Evolutionary conservation across 805 yeast species (phyloP).

Genomic region (Ogataea haglerorum): DNA sequence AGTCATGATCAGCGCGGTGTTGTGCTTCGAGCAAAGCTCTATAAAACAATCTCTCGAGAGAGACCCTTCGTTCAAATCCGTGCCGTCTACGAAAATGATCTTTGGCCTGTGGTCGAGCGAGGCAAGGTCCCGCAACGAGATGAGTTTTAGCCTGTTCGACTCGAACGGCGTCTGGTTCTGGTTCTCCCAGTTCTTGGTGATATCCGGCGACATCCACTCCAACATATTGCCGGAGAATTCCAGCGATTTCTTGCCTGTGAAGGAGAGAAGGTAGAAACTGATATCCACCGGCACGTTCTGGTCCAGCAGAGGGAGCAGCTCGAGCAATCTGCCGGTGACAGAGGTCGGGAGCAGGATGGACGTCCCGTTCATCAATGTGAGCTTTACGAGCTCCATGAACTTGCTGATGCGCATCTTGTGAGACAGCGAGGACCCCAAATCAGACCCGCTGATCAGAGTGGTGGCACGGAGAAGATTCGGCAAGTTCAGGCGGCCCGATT

Average conservation of each 20-base stretch:
- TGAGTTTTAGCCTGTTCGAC: constrained; percentile 48
- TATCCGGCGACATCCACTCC: constrained; percentile 93
- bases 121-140: constrained; percentile 53
- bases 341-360: constrained; percentile 82
- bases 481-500: constrained; percentile 59
- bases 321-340: constrained; percentile 76
- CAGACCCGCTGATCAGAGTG: constrained; percentile 72
- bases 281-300: constrained; percentile 31
- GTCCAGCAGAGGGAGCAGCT: constrained; percentile 49
- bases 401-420: constrained; percentile 62
- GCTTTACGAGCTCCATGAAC: constrained; percentile 59
- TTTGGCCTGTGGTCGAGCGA: constrained; percentile 60
- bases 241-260: constrained; percentile 72
- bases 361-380: constrained; percentile 70
- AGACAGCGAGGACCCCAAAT: constrained; percentile 60
- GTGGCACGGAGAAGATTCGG: constrained; percentile 72
- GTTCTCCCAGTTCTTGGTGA: constrained; percentile 84
- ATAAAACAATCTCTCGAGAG: constrained; percentile 50
- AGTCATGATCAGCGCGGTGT: constrained; percentile 70
- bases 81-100: constrained; percentile 74
- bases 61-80: constrained; percentile 61
- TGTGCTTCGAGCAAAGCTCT: constrained; percentile 58
- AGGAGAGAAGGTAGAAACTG: constrained; percentile 75
- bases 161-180: constrained; percentile 77
- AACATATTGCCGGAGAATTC: constrained; percentile 84